Evolutionary conservation across 768 basidiomycete species (phyloP).

Genomic region (Trametes cubensis): DNA sequence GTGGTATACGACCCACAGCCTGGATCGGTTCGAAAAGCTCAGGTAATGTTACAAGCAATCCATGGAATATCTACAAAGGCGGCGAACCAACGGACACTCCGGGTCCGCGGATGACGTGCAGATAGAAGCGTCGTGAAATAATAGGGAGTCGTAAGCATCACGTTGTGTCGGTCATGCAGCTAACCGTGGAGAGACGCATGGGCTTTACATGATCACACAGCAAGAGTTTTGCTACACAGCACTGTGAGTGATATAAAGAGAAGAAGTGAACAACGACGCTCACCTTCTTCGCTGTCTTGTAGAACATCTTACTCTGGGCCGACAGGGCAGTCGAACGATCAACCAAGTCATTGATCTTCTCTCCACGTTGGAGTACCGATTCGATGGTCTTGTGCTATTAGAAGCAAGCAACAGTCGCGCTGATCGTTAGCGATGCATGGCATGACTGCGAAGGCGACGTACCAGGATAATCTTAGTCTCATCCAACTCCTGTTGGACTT

Average conservation of each 20-base stretch:
- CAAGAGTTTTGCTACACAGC: slow-evolving; percentile 86
- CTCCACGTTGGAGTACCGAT: slow-evolving; percentile 92
- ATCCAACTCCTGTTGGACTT: slow-evolving; percentile 96
- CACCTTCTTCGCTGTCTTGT: slow-evolving; percentile 99
- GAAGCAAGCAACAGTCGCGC: not conserved
- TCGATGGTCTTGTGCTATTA: slow-evolving; percentile 98
- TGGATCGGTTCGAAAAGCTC: not conserved
- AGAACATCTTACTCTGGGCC: slow-evolving; percentile 95
- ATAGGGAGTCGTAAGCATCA: slow-evolving; percentile 5
- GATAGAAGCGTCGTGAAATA: not conserved
- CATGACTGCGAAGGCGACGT: slow-evolving; percentile 33
- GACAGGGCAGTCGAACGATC: slow-evolving; percentile 90
- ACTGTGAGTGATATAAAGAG: not conserved
- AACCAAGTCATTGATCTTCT: slow-evolving; percentile 94
- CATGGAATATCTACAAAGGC: slow-evolving; percentile 2
- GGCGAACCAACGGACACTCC: not conserved
- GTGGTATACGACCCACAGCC: slow-evolving; percentile 6
- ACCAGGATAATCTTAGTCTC: slow-evolving; percentile 99
- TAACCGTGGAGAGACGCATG: not conserved
- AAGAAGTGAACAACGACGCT: slow-evolving; percentile 23
- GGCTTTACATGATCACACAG: slow-evolving; percentile 75
- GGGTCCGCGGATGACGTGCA: not conserved
- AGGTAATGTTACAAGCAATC: slow-evolving; percentile 5
- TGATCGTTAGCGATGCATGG: not conserved
- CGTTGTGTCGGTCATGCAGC: not conserved